phyloP scores from a whole-genome alignment of 2,329 filamentous ascomycete species.

The Cytospora piceae region DNA sequence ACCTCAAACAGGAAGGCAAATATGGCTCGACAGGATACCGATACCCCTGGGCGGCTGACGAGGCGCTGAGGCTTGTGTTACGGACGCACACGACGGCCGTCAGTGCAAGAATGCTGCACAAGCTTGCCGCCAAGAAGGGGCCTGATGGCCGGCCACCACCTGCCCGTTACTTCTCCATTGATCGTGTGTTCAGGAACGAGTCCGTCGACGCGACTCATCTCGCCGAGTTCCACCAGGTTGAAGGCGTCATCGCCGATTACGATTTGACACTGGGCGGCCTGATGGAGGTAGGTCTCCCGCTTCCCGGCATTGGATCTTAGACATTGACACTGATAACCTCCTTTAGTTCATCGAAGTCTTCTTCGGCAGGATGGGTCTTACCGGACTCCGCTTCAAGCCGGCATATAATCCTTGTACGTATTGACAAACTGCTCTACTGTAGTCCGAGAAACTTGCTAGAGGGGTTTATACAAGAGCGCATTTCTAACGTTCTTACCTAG shows the following conservation, averaged over 20 bases:
- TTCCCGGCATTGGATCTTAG: constrained; percentile 56
- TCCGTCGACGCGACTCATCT: constrained; percentile 95
- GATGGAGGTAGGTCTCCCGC: constrained; percentile 52
- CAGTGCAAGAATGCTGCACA: constrained; percentile 87
- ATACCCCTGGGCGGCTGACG: constrained; percentile 89
- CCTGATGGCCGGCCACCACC: constrained; percentile 67
- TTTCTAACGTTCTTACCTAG: constrained; percentile 53
- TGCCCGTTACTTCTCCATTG: constrained; percentile 97
- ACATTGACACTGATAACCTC: background rate
- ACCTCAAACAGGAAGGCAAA: constrained; percentile 67
- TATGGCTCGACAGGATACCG: constrained; percentile 96
- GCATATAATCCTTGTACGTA: constrained; percentile 72
- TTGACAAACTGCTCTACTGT: constrained; percentile 47
- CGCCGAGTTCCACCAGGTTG: constrained; percentile 97
- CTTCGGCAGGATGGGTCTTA: constrained; percentile 94
- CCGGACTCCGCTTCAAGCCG: constrained; percentile 87
- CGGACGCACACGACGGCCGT: constrained; percentile 96
- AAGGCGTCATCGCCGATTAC: constrained; percentile 98
- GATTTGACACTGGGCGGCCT: constrained; percentile 88
- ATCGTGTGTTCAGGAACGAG: constrained; percentile 96
- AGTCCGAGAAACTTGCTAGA: background rate
- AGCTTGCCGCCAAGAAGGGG: constrained; percentile 80
- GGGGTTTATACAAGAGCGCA: background rate
- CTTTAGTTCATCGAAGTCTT: constrained; percentile 85
- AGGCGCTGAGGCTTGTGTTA: constrained; percentile 84